phyloP scores from a whole-genome alignment of 441 rosid species.

The Biscutella laevigata region DNA sequence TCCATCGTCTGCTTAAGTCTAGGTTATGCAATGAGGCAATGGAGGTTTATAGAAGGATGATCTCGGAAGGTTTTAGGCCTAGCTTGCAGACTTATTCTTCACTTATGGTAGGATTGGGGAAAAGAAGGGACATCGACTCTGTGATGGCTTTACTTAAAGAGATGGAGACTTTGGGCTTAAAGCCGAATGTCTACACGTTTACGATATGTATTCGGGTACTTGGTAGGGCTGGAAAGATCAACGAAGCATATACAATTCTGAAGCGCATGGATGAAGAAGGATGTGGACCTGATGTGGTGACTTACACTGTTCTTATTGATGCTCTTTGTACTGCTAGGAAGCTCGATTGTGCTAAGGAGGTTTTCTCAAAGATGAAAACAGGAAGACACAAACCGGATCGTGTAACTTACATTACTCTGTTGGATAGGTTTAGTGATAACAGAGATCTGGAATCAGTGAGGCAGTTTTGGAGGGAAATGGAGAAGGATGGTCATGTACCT shows the following conservation, averaged over 20 bases:
- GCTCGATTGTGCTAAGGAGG: conserved; percentile 51
- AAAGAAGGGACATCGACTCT: conserved; percentile 60
- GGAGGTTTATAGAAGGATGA: conserved; percentile 56
- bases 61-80: conserved; percentile 73
- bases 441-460: conserved; percentile 58
- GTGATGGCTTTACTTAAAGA: conserved; percentile 70
- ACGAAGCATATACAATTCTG: conserved; percentile 51
- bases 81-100: conserved; percentile 92
- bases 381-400: conserved; percentile 72
- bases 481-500: conserved; percentile 68
- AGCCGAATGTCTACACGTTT: conserved; percentile 79
- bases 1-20: conserved; percentile 58
- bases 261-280: conserved; percentile 83
- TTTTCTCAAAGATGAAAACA: conserved; percentile 62
- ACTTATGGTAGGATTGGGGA: conserved; percentile 84
- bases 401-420: conserved; percentile 76
- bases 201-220: conserved; percentile 82
- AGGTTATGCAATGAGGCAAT: conserved; percentile 57
- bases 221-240: conserved; percentile 78
- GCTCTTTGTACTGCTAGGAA: conserved; percentile 72
- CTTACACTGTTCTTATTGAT: conserved; percentile 81
- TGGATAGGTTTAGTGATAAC: conserved; percentile 65
- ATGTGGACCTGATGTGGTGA: conserved; percentile 81
- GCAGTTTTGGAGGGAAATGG: conserved; percentile 81
- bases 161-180: conserved; percentile 75